Evolutionary conservation across 768 basidiomycete species (phyloP), one percentile per base, ranked within the genome.

Genomic region (Chalciporus sphaerocephalus): DNA sequence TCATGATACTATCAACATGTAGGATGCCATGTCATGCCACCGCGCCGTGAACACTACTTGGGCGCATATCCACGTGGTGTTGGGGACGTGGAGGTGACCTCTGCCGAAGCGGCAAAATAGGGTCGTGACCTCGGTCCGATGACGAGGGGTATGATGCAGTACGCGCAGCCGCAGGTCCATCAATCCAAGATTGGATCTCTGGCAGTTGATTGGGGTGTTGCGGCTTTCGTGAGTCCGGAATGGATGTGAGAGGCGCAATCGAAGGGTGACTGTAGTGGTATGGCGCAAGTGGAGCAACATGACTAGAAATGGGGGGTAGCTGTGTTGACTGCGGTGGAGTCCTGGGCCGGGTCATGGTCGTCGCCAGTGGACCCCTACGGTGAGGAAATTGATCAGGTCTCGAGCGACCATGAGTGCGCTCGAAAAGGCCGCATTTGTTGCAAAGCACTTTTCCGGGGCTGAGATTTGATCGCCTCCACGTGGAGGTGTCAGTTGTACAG

Each of bases 311-410:
- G 53, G 75, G 75, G 32, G 70, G 74, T 9, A 72, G 62, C 51
- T 72, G 73, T 13, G 58, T 61, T 30, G 57, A 59, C 50, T 70
- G 73, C 47, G 80, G 76, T 16, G 80, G 75, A 2, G 74, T 74
- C 54, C 78, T 74, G 32, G 74, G 71, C 51, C 73, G 72, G 25
- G 51, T 42, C 42, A 80, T 65, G 17, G 74, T 69, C 3, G 71
- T 60, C 9, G 83, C 78, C 25, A 87, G 68, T 0, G 85, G 83
- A 0, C 85, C 85, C 30, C 86, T 75, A 55, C 85, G 85, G 68
- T 87, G 86, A 5, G 86, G 86, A 62, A 88, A 88, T 55, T 87
- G 86, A 51, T 87, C 85, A 0, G 87, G 87, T 33, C 87, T 72
- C 9, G 86, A 82, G 13, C 84, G 77, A 12, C 84, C 85, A 63